A percentile compares a stretch with the other conserved stretches of the same genome.
phyloP scores from a whole-genome alignment of 2,329 filamentous ascomycete genomes.

The Huntiella abstrusa region DNA sequence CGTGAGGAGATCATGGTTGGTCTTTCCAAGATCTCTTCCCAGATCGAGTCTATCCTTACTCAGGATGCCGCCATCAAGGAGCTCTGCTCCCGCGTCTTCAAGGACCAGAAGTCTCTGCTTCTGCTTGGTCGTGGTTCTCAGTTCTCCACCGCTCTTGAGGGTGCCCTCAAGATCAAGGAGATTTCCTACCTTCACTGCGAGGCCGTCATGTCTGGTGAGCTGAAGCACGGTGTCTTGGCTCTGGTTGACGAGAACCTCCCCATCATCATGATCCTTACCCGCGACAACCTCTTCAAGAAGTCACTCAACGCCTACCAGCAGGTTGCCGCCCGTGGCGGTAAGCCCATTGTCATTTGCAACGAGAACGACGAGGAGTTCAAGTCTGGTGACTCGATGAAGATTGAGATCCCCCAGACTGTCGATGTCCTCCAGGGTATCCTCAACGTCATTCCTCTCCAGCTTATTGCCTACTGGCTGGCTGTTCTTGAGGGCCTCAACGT shows the following conservation, averaged over 20 bases:
- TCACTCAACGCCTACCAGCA: conserved; percentile 99
- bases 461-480: conserved; percentile 98
- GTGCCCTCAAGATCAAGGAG: conserved; percentile 98
- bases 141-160: conserved; percentile 92
- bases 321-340: conserved; percentile 88
- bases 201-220: conserved; percentile 98
- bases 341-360: conserved; percentile 98
- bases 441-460: conserved; percentile 91
- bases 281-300: conserved; percentile 91
- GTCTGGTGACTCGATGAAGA: conserved; percentile 76
- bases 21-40: conserved; percentile 65
- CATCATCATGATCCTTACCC: conserved; percentile 98
- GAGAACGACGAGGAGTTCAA: conserved; percentile 75
- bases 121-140: conserved; percentile 89
- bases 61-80: conserved; percentile 89
- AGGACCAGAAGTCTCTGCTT: conserved; percentile 90
- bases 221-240: conserved; percentile 96
- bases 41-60: conserved; percentile 82
- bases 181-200: conserved; percentile 99
- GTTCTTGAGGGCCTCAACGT: conserved; percentile 93
- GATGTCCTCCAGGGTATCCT: conserved; percentile 91
- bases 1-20: conserved; percentile 94
- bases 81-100: conserved; percentile 79
- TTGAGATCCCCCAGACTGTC: conserved; percentile 90
- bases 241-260: conserved; percentile 96